Evolutionary conservation across 2,329 filamentous ascomycete species (phyloP).

Genomic region (Cladophialophora carrionii): DNA sequence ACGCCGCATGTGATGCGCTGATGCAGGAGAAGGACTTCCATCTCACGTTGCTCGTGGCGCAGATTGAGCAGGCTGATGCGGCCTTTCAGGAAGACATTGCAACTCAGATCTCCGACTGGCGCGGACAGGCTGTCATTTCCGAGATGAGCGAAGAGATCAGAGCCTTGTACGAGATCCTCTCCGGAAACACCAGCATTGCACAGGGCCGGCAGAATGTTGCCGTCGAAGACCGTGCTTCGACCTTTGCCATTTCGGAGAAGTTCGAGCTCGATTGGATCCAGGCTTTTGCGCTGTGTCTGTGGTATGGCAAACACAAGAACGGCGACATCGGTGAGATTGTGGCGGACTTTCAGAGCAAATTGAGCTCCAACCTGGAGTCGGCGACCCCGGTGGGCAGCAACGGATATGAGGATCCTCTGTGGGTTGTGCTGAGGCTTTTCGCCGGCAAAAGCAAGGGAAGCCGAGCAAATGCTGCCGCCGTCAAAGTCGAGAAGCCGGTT

Average conservation of each 20-base stretch:
- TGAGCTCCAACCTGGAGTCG: slow-evolving; percentile 69
- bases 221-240: slow-evolving; percentile 76
- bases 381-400: slow-evolving; percentile 68
- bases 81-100: slow-evolving; percentile 73
- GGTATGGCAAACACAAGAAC: slow-evolving; percentile 74
- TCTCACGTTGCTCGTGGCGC: slow-evolving; percentile 79
- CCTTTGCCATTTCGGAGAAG: slow-evolving; percentile 78
- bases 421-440: slow-evolving; percentile 83
- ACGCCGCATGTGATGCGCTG: slow-evolving; percentile 80
- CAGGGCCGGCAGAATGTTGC: slow-evolving; percentile 72
- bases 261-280: slow-evolving; percentile 93
- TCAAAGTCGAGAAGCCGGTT: slow-evolving; percentile 44
- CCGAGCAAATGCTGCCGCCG: slow-evolving; percentile 6
- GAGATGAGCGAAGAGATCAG: slow-evolving; percentile 85
- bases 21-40: slow-evolving; percentile 76
- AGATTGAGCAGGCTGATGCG: slow-evolving; percentile 72
- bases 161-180: slow-evolving; percentile 84
- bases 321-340: slow-evolving; percentile 76
- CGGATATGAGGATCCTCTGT: slow-evolving; percentile 66
- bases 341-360: slow-evolving; percentile 70
- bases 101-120: slow-evolving; percentile 82
- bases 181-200: slow-evolving; percentile 83
- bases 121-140: slow-evolving; percentile 76
- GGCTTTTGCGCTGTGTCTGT: slow-evolving; percentile 85
- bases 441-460: slow-evolving; percentile 42